Evolutionary conservation across 495 filamentous ascomycete genomes (phyloP), one percentile per base, ranked within the genome.

Genomic region (Penicillium parvum): DNA sequence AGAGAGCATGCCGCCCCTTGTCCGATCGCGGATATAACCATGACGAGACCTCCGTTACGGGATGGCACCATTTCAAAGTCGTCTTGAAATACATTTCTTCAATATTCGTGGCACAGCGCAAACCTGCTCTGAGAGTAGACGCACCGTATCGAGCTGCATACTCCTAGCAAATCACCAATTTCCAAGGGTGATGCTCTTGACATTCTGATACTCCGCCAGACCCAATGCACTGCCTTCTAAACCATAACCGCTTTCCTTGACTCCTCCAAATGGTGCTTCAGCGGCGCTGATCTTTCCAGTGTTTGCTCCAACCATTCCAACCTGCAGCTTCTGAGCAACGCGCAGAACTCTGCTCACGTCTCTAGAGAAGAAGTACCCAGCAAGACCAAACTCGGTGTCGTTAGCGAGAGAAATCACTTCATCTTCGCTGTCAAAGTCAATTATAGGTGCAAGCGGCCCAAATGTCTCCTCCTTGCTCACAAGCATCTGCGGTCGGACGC

Each of bases 401-500:
- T 22, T 21, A 7, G 28, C 38, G 15, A 20, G 7, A 8, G 5
- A 14, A 20, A 41, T 32, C 4, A 12, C 38, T 32, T 41, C 26
- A 18, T 22, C 2, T 16, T 32, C 28, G 14, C 3, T 6, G 11
- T 2, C 4, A 10, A 27, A 37, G 3, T 8, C n/a, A 21, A 37
- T 14, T 14, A 37, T 37, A 25, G 35, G 10, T 2, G 35, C 35
- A 12, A 37, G 35, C 6, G 35, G 35, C 10, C 64, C 65, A 34
- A 68, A 68, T 0, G 52, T 65, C 34, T 68, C 63, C 1, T 63
- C 56, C 0, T 22, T 25, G 4, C 40, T 35, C 8, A 60, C 23
- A 4, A 26, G 12, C 76, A 78, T 77, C 7, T 57, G 45, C 2
- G 56, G 43, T 2, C 71, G 82, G 73, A 86, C 81, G 12, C 70